These are phyloP conservation scores for Taiozyma sp. DNA, from an alignment of 1,139 yeast genomes.

Conservation along the genomic window DNA sequence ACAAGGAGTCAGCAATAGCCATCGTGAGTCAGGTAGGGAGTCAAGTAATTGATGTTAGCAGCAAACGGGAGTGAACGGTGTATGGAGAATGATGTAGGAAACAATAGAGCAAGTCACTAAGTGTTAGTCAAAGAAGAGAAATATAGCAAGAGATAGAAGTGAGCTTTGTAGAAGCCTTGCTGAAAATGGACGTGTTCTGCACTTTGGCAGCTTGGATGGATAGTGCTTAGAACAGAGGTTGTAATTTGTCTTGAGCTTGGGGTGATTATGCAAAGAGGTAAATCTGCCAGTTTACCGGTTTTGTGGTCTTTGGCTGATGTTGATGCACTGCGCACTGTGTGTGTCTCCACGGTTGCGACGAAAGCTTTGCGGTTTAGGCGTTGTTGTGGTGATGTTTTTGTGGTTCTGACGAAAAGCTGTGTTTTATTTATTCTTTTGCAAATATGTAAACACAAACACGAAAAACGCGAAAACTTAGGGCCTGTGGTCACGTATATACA, in stretches of 20 bases:
- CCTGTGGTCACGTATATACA: too few species aligned
- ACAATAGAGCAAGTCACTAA: not conserved
- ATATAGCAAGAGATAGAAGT: not conserved
- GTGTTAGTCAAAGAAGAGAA: not conserved
- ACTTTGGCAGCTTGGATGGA: not conserved
- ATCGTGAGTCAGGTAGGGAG: not conserved
- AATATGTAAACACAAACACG: not conserved
- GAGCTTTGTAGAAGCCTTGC: not conserved
- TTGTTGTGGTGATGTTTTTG: not conserved
- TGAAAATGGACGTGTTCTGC: not conserved
- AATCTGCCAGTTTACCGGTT: not conserved
- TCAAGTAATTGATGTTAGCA: not conserved
- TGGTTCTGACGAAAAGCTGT: not conserved
- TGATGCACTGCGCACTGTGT: not conserved
- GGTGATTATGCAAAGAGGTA: not conserved
- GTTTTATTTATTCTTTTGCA: not conserved
- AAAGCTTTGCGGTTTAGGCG: not conserved
- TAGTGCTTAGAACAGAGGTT: not conserved
- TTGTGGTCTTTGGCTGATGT: not conserved
- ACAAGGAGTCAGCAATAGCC: conserved; percentile 8
- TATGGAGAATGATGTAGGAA: not conserved
- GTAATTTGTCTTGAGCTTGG: not conserved
- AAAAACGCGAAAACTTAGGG: too few species aligned
- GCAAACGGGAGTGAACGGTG: not conserved
- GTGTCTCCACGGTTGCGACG: not conserved